Evolutionary conservation across 1,284 basidiomycete genomes (phyloP).

Genomic region (Xanthoconium separans): DNA sequence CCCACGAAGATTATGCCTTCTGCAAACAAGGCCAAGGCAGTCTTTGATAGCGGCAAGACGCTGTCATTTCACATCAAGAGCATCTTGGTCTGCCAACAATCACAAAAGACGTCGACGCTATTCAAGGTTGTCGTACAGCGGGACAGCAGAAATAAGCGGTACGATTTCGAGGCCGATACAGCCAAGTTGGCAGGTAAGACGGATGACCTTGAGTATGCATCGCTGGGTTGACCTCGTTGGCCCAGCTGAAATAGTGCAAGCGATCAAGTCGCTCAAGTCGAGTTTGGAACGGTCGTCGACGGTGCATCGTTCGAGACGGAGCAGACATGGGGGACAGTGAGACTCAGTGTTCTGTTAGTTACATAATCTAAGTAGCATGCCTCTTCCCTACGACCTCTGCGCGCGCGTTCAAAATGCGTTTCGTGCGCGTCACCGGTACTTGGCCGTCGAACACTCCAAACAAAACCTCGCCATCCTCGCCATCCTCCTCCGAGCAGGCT

Average conservation of each 20-base stretch:
- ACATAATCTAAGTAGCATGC: slow-evolving; percentile 40
- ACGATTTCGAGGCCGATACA: slow-evolving; percentile 96
- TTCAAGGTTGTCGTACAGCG: slow-evolving; percentile 85
- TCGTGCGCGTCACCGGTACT: slow-evolving; percentile 70
- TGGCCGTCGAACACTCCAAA: slow-evolving; percentile 75
- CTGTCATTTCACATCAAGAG: slow-evolving; percentile 91
- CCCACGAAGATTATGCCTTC: slow-evolving; percentile 81
- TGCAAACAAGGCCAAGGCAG: slow-evolving; percentile 75
- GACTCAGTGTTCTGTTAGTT: no score
- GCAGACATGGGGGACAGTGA: no score
- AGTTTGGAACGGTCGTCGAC: slow-evolving; percentile 60
- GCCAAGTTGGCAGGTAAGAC: slow-evolving; percentile 73
- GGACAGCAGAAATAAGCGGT: slow-evolving; percentile 82
- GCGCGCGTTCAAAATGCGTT: slow-evolving; percentile 87
- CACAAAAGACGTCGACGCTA: slow-evolving; percentile 73
- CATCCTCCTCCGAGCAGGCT: slow-evolving; percentile 85
- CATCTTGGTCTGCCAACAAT: slow-evolving; percentile 82
- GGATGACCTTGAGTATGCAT: not conserved
- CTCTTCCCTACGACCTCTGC: slow-evolving; percentile 79
- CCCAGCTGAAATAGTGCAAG: slow-evolving; percentile 69
- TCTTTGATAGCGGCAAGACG: slow-evolving; percentile 88
- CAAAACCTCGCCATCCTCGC: slow-evolving; percentile 83
- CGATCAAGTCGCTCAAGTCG: slow-evolving; percentile 58
- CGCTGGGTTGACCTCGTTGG: not conserved
- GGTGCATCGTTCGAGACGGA: slow-evolving; percentile 53